Base-by-base conservation (phyloP, 306 rosid genomes). In the Gleditsia sinensis region DNA sequence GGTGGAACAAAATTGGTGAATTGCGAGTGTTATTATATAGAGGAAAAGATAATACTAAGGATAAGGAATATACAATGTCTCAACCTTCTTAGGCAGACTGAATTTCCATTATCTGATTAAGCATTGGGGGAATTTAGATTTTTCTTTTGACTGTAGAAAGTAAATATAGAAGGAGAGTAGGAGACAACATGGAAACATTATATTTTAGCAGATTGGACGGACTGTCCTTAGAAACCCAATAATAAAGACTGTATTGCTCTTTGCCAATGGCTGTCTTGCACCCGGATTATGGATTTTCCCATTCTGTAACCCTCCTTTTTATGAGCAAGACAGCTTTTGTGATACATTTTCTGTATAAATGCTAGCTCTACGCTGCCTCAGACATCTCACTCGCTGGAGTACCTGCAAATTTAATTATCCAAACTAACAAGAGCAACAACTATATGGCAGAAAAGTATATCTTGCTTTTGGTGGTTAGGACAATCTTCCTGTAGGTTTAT, bases 311-410 rank as follows among this genome's bases (percentile, higher is more conserved):
- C 58, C 27, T 51, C 53, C 50, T 37, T 48, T 49, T 7, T 13
- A 27, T n/a, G 57, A 43, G 63, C 24, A 32, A 40, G 39, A 57
- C 23, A 37, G 58, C 32, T 16, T 30, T 2, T 30, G 2, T 28
- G 33, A 71, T n/a, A 39, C 45, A 37, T 20, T 54, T 42, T 6
- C 11, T 21, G 21, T 27, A n/a, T 63, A 45, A 14, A 66, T 16
- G 48, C 73, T 27, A 32, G 43, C 16, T 61, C 20, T 58, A 54
- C 27, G n/a, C 39, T 53, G 55, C 67, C 50, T 54, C 56, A 39
- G 58, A 59, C 67, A 24, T 69, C 57, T 60, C 36, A 37, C 30
- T 71, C 56, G 42, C 50, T 51, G 27, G 39, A 25, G 64, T 67
- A 40, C 32, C 2, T 54, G 39, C 27, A 40, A 42, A 56, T 69